These are phyloP conservation scores for Rhodotorula diobovata DNA, from an alignment of 768 basidiomycete species.

Conservation along the genomic window DNA sequence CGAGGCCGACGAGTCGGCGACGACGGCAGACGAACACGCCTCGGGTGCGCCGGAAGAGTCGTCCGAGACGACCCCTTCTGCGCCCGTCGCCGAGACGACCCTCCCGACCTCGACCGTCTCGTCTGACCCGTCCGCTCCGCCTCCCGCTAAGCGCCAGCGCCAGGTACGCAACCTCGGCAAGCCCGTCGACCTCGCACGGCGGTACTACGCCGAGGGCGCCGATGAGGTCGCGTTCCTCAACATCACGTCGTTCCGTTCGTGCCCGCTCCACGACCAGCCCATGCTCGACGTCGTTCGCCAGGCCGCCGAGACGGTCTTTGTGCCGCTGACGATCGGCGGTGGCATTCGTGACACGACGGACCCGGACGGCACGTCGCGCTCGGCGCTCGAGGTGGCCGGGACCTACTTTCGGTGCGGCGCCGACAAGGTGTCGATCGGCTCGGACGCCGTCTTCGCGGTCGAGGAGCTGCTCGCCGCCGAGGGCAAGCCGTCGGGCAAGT, in stretches of 20 bases:
- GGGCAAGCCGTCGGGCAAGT: conserved; percentile 50
- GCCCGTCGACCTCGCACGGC: conserved; percentile 81
- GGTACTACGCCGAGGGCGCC: conserved; percentile 80
- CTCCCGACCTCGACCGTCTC: conserved; percentile 39
- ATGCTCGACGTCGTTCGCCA: conserved; percentile 93
- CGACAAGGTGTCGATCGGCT: conserved; percentile 97
- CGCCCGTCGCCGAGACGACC: conserved; percentile 25
- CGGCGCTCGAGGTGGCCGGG: conserved; percentile 89
- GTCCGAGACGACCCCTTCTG: conserved; percentile 1
- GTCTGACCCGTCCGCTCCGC: conserved; percentile 25
- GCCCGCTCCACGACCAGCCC: conserved; percentile 90
- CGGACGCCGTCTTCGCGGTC: conserved; percentile 90
- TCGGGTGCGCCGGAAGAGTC: conserved; percentile 34
- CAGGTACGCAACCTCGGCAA: conserved; percentile 92
- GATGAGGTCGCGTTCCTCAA: conserved; percentile 97
- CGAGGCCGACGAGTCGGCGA: conserved; percentile 18
- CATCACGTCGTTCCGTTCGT: conserved; percentile 98
- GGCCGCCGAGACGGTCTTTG: conserved; percentile 83
- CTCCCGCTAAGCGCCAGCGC: conserved; percentile 35
- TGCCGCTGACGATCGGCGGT: conserved; percentile 97
- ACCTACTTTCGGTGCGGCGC: conserved; percentile 96
- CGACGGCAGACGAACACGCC: conserved; percentile 1
- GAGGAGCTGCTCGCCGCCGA: conserved; percentile 60
- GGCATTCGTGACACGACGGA: conserved; percentile 95
- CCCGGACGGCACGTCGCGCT: conserved; percentile 81